Conservation (phyloP, 1,139 yeast genomes). For the Candida sanyaensis region DNA sequence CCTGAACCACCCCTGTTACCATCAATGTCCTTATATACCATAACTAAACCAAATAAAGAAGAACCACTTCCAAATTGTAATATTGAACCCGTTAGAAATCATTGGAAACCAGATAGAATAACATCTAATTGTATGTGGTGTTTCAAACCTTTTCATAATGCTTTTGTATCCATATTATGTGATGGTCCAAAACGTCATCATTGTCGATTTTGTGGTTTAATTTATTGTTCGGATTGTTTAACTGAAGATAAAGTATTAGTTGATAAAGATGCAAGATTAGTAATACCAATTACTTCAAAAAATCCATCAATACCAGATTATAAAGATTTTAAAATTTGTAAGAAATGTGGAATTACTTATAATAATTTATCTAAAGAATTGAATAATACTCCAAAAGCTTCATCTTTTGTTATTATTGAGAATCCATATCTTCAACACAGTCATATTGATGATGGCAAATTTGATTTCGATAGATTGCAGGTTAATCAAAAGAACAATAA, state of each 20-base stretch:
- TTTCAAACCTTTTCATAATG: slow-evolving; percentile 35
- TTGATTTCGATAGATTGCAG: background rate
- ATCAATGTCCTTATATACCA: slow-evolving; percentile 4
- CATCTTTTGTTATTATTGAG: slow-evolving; percentile 38
- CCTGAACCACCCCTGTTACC: background rate
- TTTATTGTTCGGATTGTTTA: slow-evolving; percentile 40
- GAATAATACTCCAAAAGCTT: slow-evolving; percentile 2
- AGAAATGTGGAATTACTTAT: slow-evolving; percentile 38
- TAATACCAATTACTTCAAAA: slow-evolving; percentile 32
- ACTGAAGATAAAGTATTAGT: slow-evolving; percentile 25
- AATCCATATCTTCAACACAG: slow-evolving; percentile 33
- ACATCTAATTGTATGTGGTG: slow-evolving; percentile 46
- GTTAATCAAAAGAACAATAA: background rate
- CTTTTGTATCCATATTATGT: slow-evolving; percentile 17
- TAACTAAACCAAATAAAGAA: slow-evolving; percentile 1
- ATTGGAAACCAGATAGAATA: slow-evolving; percentile 44
- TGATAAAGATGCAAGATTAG: slow-evolving; percentile 38
- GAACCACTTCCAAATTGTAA: background rate
- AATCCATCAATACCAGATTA: slow-evolving; percentile 12
- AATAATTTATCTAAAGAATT: slow-evolving; percentile 21
- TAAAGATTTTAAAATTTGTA: slow-evolving; percentile 31
- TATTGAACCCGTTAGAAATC: slow-evolving; percentile 40
- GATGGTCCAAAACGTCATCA: slow-evolving; percentile 32
- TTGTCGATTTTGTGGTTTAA: slow-evolving; percentile 46
- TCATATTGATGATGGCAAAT: background rate